phyloP scores from a whole-genome alignment of 352 stramenopile genomes.

The Globisporangium irregulare region DNA sequence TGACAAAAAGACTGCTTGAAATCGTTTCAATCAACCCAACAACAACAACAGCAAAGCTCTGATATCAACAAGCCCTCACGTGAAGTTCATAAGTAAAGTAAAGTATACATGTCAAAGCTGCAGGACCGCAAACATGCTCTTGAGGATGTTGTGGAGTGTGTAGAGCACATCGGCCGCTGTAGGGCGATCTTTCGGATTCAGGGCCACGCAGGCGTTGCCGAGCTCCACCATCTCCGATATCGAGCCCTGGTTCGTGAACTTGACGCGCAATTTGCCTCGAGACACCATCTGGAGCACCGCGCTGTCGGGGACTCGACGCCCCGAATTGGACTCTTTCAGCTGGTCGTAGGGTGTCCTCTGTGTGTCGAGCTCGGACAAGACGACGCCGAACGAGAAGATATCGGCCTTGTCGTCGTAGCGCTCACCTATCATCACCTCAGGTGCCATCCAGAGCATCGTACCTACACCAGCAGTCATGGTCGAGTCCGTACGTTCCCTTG shows the following conservation, averaged over 20 bases:
- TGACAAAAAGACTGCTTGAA: too few relatives aligned
- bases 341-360: conserved; percentile 13
- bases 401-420: neutral
- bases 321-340: conserved; percentile 11
- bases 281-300: neutral
- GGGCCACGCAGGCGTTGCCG: neutral
- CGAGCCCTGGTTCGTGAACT: neutral
- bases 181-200: neutral
- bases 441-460: neutral
- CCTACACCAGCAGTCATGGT: neutral
- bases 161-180: neutral
- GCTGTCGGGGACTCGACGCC: neutral
- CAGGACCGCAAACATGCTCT: neutral
- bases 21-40: too few relatives aligned
- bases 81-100: too few relatives aligned
- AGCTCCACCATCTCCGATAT: neutral
- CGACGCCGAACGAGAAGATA: neutral
- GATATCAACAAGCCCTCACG: too few relatives aligned
- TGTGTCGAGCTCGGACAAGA: neutral
- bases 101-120: neutral
- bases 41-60: too few relatives aligned
- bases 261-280: neutral
- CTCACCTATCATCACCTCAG: neutral
- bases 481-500: neutral
- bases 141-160: conserved; percentile 5